These are phyloP conservation scores for Sphenostylis stenocarpa DNA, from an alignment of 306 rosid species.

Conservation along the genomic window DNA sequence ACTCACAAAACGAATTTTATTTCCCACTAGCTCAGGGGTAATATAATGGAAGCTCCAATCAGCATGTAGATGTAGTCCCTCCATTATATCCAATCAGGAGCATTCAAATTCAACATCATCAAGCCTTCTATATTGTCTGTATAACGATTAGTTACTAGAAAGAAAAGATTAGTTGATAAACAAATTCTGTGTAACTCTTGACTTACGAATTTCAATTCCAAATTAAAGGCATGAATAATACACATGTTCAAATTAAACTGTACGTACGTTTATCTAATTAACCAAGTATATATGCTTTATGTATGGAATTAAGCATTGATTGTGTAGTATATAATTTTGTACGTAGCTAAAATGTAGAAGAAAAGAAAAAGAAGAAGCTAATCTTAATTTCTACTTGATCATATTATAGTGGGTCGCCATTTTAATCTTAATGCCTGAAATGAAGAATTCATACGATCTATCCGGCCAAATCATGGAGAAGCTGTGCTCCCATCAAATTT, in stretches of 20 bases:
- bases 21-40: neutral
- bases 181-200: slow-evolving; percentile 30
- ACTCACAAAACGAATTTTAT: slow-evolving; percentile 20
- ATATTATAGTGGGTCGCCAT: neutral
- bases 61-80: neutral
- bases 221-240: slow-evolving; percentile 32
- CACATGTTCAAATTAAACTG: slow-evolving; percentile 32
- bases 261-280: slow-evolving; percentile 34
- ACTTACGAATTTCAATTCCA: slow-evolving; percentile 23
- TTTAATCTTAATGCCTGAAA: neutral
- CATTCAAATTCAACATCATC: slow-evolving; percentile 15
- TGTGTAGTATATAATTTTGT: slow-evolving; percentile 32
- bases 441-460: slow-evolving; percentile 1
- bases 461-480: slow-evolving; percentile 76
- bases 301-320: slow-evolving; percentile 23
- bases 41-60: slow-evolving; percentile 1
- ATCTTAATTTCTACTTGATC: neutral
- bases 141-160: neutral
- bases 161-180: neutral
- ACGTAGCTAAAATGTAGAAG: neutral
- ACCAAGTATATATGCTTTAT: slow-evolving; percentile 36
- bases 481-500: slow-evolving; percentile 82
- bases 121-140: too few relatives aligned
- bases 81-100: neutral
- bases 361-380: neutral